Evolutionary conservation across 225 moss, liverwort and hornwort species (phyloP).

Genomic region (Antitrichia curtipendula): DNA sequence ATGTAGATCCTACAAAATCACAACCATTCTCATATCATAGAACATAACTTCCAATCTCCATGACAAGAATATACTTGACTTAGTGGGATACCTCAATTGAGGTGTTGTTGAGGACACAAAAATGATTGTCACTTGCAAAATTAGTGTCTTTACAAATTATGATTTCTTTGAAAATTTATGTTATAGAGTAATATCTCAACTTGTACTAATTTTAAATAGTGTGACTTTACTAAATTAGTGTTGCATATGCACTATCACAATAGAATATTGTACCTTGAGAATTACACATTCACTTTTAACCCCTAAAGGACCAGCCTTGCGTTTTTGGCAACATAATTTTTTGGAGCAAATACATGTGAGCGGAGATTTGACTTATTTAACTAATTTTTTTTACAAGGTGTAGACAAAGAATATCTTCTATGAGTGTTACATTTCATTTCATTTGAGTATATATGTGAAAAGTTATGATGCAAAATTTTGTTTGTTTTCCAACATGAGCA

Average conservation of each 20-base stretch:
- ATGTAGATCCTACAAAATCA: background rate
- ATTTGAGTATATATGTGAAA: too few relatives aligned
- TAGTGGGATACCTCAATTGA: accelerated
- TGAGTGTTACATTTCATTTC: too few relatives aligned
- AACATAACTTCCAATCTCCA: background rate
- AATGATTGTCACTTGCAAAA: background rate
- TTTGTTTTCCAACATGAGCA: too few relatives aligned
- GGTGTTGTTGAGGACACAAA: background rate
- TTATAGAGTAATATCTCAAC: background rate
- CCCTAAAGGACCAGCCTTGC: too few relatives aligned
- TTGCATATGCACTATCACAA: too few relatives aligned
- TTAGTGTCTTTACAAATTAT: background rate
- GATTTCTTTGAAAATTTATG: background rate
- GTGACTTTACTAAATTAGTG: background rate
- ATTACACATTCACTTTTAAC: accelerated
- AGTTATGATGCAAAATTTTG: too few relatives aligned
- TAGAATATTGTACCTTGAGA: background rate
- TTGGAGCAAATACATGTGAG: too few relatives aligned
- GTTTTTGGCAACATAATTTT: too few relatives aligned
- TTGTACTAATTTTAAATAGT: background rate
- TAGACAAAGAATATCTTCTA: too few relatives aligned
- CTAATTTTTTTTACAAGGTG: too few relatives aligned
- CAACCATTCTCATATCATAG: background rate
- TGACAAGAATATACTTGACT: too few relatives aligned
- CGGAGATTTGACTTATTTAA: too few relatives aligned